Evolutionary conservation across 2,329 filamentous ascomycete genomes (phyloP).

Genomic region (Hypoxylon sp.): DNA sequence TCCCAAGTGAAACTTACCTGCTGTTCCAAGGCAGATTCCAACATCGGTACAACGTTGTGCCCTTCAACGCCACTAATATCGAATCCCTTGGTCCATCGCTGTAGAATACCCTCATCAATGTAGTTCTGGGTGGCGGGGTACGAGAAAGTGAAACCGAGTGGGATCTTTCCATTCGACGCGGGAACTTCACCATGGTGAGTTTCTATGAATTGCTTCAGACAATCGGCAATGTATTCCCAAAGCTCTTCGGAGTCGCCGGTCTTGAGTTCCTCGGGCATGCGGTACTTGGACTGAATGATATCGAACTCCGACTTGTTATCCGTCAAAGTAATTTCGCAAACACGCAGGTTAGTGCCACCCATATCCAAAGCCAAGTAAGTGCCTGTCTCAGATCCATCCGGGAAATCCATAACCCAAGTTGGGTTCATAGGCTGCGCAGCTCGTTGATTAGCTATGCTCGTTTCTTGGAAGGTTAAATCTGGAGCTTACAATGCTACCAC

Average conservation of each 20-base stretch:
- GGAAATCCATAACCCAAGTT: slow-evolving; percentile 94
- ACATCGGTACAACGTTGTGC: slow-evolving; percentile 88
- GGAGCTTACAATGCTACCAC: slow-evolving; percentile 87
- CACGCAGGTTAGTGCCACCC: slow-evolving; percentile 95
- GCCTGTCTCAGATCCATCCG: slow-evolving; percentile 87
- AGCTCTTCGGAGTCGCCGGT: slow-evolving; percentile 86
- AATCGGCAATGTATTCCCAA: slow-evolving; percentile 96
- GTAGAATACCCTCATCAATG: slow-evolving; percentile 91
- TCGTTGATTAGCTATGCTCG: slow-evolving; percentile 33
- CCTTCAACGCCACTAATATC: slow-evolving; percentile 94
- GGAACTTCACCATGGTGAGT: slow-evolving; percentile 80
- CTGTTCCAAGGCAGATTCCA: slow-evolving; percentile 82
- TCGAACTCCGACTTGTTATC: slow-evolving; percentile 92
- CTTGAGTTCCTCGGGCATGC: slow-evolving; percentile 93
- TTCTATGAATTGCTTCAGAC: slow-evolving; percentile 90
- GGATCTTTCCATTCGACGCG: slow-evolving; percentile 72
- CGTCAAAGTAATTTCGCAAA: slow-evolving; percentile 92
- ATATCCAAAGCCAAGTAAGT: slow-evolving; percentile 93
- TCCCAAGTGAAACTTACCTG: slow-evolving; percentile 63
- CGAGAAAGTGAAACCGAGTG: slow-evolving; percentile 95
- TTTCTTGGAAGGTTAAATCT: not conserved
- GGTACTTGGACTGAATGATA: slow-evolving; percentile 96
- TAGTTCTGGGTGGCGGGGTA: slow-evolving; percentile 95
- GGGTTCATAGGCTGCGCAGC: slow-evolving; percentile 89
- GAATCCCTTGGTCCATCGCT: slow-evolving; percentile 98